Percentiles rank a stretch among this genome's conserved stretches.
Evolutionary conservation across 306 rosid genomes (phyloP).

Genomic region (Casuarina cunninghamiana): DNA sequence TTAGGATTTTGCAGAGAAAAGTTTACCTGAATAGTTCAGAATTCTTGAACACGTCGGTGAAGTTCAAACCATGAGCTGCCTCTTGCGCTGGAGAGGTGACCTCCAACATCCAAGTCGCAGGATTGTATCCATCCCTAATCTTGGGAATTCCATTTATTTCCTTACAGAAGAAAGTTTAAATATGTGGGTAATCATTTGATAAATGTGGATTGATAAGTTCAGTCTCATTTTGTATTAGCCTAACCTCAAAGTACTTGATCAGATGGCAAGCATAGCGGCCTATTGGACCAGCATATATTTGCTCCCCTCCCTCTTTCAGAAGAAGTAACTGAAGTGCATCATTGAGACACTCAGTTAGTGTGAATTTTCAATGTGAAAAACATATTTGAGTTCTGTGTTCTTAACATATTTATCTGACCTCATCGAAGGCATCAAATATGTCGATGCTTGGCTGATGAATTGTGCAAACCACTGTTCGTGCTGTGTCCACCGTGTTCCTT

Average conservation of each 20-base stretch:
- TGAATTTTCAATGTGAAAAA: not conserved
- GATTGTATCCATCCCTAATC: slow-evolving; percentile 77
- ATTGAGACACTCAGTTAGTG: not conserved
- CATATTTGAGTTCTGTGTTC: not conserved
- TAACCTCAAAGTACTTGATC: slow-evolving; percentile 78
- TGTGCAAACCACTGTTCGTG: slow-evolving; percentile 90
- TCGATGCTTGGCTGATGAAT: slow-evolving; percentile 99
- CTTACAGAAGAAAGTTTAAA: slow-evolving; percentile 26
- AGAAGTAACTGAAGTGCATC: slow-evolving; percentile 62
- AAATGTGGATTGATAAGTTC: slow-evolving; percentile 1
- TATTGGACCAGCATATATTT: slow-evolving; percentile 69
- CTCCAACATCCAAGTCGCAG: slow-evolving; percentile 98
- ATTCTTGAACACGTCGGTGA: slow-evolving; percentile 53
- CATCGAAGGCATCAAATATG: slow-evolving; percentile 90
- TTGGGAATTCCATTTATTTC: slow-evolving; percentile 71
- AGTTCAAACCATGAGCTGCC: slow-evolving; percentile 58
- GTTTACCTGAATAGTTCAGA: slow-evolving; percentile 59
- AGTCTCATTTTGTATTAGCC: not conserved
- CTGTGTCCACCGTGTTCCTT: slow-evolving; percentile 89
- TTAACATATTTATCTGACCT: slow-evolving; percentile 47
- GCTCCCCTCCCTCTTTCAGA: slow-evolving; percentile 82
- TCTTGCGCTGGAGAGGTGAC: slow-evolving; percentile 74
- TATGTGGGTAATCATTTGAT: not conserved
- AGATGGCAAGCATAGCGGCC: slow-evolving; percentile 62
- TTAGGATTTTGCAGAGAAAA: not conserved